Percentiles rank a stretch among this genome's conserved stretches.
Evolutionary conservation across 352 stramenopile genomes (phyloP).

Genomic region (Globisporangium spinosum): DNA sequence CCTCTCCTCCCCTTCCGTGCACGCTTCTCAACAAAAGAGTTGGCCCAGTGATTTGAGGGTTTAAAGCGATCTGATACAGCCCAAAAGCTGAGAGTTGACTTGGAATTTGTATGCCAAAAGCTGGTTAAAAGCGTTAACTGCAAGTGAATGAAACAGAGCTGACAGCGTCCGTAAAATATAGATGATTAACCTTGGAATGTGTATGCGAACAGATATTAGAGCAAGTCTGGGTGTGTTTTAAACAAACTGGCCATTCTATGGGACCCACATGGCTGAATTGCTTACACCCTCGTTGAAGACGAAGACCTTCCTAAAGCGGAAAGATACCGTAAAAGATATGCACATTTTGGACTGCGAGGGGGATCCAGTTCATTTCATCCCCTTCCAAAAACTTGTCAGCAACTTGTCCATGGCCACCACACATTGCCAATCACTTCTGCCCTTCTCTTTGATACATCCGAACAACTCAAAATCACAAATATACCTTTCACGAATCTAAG

Average conservation of each 20-base stretch:
- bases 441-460: background rate
- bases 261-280: background rate
- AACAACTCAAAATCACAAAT: background rate
- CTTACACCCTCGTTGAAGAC: background rate
- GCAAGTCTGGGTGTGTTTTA: background rate
- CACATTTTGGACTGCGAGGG: background rate
- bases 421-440: background rate
- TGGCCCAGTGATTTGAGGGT: background rate
- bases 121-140: background rate
- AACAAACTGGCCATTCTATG: background rate
- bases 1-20: background rate
- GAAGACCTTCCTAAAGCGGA: background rate
- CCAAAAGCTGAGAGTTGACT: background rate
- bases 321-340: slow-evolving; percentile 2
- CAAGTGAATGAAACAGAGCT: background rate
- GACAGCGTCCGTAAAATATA: background rate
- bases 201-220: background rate
- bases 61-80: background rate
- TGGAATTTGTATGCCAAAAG: background rate
- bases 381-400: background rate
- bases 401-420: background rate
- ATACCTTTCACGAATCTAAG: background rate
- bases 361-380: no score
- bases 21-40: background rate
- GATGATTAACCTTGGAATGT: background rate